Evolutionary conservation across 2,329 filamentous ascomycete genomes (phyloP).

Genomic region (Xylariales sp.): DNA sequence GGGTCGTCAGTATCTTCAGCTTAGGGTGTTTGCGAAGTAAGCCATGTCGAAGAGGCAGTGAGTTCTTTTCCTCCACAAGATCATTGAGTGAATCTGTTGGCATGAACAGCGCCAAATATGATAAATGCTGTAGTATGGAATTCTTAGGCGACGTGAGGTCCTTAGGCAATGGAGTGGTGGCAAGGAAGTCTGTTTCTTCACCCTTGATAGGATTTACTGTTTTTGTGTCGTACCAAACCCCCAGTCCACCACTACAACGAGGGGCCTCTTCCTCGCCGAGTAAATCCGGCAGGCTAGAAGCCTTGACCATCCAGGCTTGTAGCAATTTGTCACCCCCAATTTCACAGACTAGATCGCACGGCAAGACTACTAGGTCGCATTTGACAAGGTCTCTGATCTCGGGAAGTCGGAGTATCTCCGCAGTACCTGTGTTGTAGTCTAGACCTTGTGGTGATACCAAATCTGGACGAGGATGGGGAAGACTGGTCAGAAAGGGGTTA

Average conservation of each 20-base stretch:
- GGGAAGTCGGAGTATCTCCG: constrained; percentile 84
- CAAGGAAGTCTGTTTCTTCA: constrained; percentile 93
- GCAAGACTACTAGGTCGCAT: constrained; percentile 88
- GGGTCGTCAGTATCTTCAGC: constrained; percentile 82
- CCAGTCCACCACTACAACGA: constrained; percentile 78
- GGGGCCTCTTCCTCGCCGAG: constrained; percentile 59
- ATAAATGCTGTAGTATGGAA: constrained; percentile 74
- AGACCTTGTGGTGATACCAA: constrained; percentile 81
- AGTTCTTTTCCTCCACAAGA: constrained; percentile 78
- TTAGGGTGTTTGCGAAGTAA: constrained; percentile 80
- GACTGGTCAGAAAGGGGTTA: constrained; percentile 79
- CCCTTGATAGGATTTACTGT: constrained; percentile 80
- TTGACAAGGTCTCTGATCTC: constrained; percentile 83
- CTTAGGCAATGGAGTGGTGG: constrained; percentile 74
- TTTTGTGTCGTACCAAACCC: constrained; percentile 92
- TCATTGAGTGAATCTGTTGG: constrained; percentile 92
- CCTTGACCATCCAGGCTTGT: constrained; percentile 91
- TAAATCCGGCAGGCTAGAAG: constrained; percentile 74
- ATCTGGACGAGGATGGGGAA: constrained; percentile 78
- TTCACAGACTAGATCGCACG: constrained; percentile 94
- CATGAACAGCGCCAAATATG: constrained; percentile 85
- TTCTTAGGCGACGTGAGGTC: constrained; percentile 69
- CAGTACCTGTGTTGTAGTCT: constrained; percentile 87
- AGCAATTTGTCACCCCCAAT: constrained; percentile 83
- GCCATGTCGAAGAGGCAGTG: constrained; percentile 78